phyloP scores from a whole-genome alignment of 2,329 filamentous ascomycete genomes.

The Exophiala sp. region DNA sequence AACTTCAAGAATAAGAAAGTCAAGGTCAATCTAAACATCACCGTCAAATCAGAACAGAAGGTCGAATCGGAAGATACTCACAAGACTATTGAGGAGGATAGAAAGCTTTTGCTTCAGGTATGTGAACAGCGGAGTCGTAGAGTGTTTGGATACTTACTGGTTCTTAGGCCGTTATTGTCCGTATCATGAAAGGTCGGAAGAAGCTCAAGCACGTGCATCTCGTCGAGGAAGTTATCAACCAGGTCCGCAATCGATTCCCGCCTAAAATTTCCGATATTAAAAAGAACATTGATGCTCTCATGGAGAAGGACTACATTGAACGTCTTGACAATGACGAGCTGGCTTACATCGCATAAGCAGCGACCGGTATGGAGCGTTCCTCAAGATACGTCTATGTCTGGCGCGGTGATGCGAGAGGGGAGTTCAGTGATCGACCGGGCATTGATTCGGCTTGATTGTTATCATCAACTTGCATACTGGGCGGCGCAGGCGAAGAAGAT shows the following conservation, averaged over 20 bases:
- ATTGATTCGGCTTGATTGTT: background rate
- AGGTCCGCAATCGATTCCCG: constrained; percentile 87
- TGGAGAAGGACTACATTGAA: constrained; percentile 98
- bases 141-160: constrained; percentile 31
- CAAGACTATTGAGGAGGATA: constrained; percentile 98
- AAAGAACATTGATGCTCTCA: constrained; percentile 96
- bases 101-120: constrained; percentile 94
- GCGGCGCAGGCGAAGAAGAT: background rate
- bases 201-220: constrained; percentile 96
- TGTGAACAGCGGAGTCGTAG: constrained; percentile 35
- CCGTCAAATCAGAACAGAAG: constrained; percentile 91
- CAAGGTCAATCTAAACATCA: constrained; percentile 91
- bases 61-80: constrained; percentile 95
- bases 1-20: constrained; percentile 99
- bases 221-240: constrained; percentile 89
- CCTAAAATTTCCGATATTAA: constrained; percentile 96
- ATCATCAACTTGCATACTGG: background rate
- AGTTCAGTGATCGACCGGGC: background rate
- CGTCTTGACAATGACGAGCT: constrained; percentile 90
- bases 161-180: constrained; percentile 87
- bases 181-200: constrained; percentile 99
- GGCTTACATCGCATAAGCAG: constrained; percentile 77
- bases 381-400: no score
- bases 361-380: no score
- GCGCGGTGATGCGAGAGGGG: no score